phyloP scores from a whole-genome alignment of 441 rosid genomes.

The Gossypium gossypioides region DNA sequence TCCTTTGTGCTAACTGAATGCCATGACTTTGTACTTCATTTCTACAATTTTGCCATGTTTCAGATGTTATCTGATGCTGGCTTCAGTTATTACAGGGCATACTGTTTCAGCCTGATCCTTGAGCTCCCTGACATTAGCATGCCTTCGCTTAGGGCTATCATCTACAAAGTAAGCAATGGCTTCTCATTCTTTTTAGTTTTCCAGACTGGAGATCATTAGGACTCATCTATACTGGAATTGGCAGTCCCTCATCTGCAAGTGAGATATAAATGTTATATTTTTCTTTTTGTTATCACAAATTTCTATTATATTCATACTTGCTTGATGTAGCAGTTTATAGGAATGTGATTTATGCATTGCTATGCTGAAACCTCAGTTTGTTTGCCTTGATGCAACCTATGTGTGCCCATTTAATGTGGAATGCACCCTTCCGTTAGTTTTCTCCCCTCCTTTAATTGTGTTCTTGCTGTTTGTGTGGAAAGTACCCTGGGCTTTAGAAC shows the following conservation, averaged over 20 bases:
- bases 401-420: background rate
- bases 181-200: too few species aligned
- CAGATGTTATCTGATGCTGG: background rate
- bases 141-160: conserved; percentile 56
- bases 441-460: background rate
- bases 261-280: too few species aligned
- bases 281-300: too few species aligned
- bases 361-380: conserved; percentile 5
- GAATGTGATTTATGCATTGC: background rate
- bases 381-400: background rate
- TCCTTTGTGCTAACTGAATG: background rate
- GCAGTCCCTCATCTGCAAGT: too few species aligned
- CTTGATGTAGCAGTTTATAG: background rate
- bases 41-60: background rate
- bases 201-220: too few species aligned
- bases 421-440: background rate
- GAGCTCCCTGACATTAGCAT: conserved; percentile 66
- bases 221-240: too few species aligned
- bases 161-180: conserved; percentile 62
- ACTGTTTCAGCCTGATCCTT: conserved; percentile 71
- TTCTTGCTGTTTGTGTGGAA: background rate
- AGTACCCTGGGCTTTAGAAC: background rate
- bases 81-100: conserved; percentile 49
- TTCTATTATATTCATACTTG: too few species aligned
- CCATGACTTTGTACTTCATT: background rate